These are phyloP conservation scores for Camellia oleifera DNA, from an alignment of 179 eudicot genomes.

Conservation along the genomic window DNA sequence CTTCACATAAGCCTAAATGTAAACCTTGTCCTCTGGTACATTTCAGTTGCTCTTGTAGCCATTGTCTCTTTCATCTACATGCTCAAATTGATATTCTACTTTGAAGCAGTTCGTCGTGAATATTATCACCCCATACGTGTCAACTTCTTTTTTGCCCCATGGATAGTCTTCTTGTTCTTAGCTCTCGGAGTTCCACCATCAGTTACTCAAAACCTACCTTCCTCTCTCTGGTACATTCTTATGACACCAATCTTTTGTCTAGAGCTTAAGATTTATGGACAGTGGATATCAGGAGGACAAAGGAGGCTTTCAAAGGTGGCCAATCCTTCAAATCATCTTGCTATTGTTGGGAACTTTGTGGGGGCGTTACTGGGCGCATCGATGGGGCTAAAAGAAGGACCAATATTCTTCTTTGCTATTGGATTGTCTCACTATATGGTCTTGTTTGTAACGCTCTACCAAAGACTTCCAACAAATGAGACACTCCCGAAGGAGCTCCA, in stretches of 20 bases:
- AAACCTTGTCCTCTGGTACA: slow-evolving; percentile 62
- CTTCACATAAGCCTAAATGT: slow-evolving; percentile 52
- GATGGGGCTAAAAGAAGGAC: slow-evolving; percentile 91
- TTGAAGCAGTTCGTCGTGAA: slow-evolving; percentile 92
- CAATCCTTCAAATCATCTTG: slow-evolving; percentile 81
- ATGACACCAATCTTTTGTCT: slow-evolving; percentile 74
- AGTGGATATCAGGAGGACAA: slow-evolving; percentile 97
- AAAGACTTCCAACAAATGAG: slow-evolving; percentile 84
- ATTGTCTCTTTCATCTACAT: slow-evolving; percentile 39
- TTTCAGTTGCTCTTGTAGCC: slow-evolving; percentile 47
- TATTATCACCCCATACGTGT: slow-evolving; percentile 85
- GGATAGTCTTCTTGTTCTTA: slow-evolving; percentile 68
- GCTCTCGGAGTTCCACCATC: slow-evolving; percentile 65
- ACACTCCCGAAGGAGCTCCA: slow-evolving; percentile 96
- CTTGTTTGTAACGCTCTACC: slow-evolving; percentile 82
- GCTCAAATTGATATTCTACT: slow-evolving; percentile 65
- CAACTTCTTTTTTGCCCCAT: slow-evolving; percentile 94
- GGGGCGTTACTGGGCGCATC: slow-evolving; percentile 85
- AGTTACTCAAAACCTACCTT: slow-evolving; percentile 36
- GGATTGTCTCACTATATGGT: slow-evolving; percentile 89
- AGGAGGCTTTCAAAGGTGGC: slow-evolving; percentile 90
- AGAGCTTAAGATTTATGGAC: slow-evolving; percentile 87
- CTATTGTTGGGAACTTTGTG: slow-evolving; percentile 83
- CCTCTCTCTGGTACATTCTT: slow-evolving; percentile 67
- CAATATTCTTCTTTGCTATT: slow-evolving; percentile 82